phyloP scores from a whole-genome alignment of 2,329 filamentous ascomycete species.

The Rhynchosporium graminicola region DNA sequence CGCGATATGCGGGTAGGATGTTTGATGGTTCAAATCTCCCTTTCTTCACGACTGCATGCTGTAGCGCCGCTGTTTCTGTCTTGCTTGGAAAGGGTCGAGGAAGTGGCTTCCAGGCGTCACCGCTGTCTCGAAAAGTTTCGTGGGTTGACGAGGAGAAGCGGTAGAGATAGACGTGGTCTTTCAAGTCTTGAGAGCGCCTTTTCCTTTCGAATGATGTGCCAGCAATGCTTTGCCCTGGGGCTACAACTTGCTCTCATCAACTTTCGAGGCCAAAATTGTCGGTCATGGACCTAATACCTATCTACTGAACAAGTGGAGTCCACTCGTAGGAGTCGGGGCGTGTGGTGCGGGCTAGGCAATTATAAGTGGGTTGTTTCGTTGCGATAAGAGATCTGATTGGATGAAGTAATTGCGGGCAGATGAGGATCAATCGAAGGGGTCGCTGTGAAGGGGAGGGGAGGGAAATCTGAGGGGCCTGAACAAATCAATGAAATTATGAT shows the following conservation, averaged over 20 bases:
- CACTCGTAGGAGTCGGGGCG: conserved; percentile 1
- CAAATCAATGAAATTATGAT: background rate
- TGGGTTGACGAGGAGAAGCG: background rate
- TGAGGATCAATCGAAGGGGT: background rate
- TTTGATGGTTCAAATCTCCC: conserved; percentile 15
- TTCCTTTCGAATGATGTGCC: conserved; percentile 7
- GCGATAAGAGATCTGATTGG: background rate
- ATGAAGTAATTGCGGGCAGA: background rate
- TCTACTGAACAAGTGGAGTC: conserved; percentile 2
- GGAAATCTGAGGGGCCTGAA: background rate
- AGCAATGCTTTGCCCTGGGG: conserved; percentile 17
- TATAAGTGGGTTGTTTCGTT: conserved; percentile 1
- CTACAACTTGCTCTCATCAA: conserved; percentile 15
- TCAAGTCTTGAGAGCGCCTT: background rate
- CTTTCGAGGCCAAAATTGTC: conserved; percentile 12
- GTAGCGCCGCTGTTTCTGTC: background rate
- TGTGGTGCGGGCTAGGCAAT: conserved; percentile 3
- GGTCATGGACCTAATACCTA: background rate
- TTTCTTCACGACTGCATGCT: conserved; percentile 19
- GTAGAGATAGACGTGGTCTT: conserved; percentile 18
- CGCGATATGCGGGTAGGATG: conserved; percentile 12
- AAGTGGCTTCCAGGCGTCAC: conserved; percentile 19
- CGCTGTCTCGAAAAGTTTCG: conserved; percentile 7
- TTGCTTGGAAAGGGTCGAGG: background rate
- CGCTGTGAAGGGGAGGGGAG: background rate